A percentile compares a stretch with the other conserved stretches of the same genome.
phyloP scores from a whole-genome alignment of 2,329 filamentous ascomycete species.

The Leptographium lundbergii region DNA sequence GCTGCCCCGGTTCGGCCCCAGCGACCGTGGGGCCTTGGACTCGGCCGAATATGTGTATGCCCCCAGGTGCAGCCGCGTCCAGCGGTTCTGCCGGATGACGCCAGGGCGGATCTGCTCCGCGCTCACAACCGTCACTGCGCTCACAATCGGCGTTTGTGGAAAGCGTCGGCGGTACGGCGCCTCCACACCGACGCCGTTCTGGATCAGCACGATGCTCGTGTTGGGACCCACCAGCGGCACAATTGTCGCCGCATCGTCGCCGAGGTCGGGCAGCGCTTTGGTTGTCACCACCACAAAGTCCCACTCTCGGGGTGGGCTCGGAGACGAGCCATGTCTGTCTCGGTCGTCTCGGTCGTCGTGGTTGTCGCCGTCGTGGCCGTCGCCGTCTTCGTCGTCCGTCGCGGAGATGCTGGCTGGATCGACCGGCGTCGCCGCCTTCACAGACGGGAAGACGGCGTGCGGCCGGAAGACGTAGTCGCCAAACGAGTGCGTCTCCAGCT shows the following conservation, averaged over 20 bases:
- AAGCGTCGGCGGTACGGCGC: conserved; percentile 52
- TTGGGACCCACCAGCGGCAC: conserved; percentile 41
- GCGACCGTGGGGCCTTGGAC: neutral
- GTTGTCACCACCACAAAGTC: conserved; percentile 60
- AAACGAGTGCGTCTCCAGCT: conserved; percentile 51
- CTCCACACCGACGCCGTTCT: conserved; percentile 61
- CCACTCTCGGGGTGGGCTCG: conserved; percentile 12
- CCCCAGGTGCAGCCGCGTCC: conserved; percentile 60
- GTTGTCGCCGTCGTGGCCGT: neutral
- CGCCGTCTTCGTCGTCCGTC: too few relatives aligned
- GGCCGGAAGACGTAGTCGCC: conserved; percentile 54
- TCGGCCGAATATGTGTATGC: conserved; percentile 40
- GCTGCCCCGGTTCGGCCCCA: too few relatives aligned
- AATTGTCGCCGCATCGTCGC: conserved; percentile 48
- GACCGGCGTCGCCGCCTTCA: conserved; percentile 26
- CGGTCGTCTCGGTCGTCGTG: neutral
- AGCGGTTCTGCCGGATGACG: conserved; percentile 55
- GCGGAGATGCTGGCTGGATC: too few relatives aligned
- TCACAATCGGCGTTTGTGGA: conserved; percentile 46
- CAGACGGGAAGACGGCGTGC: conserved; percentile 48
- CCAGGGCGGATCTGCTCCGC: conserved; percentile 54
- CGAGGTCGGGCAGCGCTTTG: conserved; percentile 53
- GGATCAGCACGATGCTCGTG: conserved; percentile 53
- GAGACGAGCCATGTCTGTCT: neutral
- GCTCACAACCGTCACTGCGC: conserved; percentile 56